Evolutionary conservation across 805 yeast species (phyloP), one percentile per base, ranked within the genome.

Genomic region (Candida vaughaniae): DNA sequence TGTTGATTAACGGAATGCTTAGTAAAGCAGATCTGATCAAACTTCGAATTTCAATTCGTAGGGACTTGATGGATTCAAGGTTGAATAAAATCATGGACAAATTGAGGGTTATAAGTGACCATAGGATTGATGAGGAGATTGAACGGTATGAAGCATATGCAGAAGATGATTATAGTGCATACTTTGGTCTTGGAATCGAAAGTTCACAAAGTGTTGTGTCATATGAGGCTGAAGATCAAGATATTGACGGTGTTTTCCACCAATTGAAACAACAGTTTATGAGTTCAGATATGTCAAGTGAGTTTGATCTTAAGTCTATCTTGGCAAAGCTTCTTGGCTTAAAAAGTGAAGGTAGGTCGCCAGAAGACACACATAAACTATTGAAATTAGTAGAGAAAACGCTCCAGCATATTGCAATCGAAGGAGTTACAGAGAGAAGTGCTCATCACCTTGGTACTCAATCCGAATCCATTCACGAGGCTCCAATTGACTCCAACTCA

Each of bases 91-190:
- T 69, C 4, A 58, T 66, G 27, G 66, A 65, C 31, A 66, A 63
- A 42, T 41, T 69, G 12, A 54, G 48, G 33, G 54, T 47, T 1
- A 41, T 69, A 15, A 48, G 59, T 28, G 61, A 62, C 41, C 49
- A 43, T 6, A 49, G 62, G 39, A 52, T 66, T 34, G 53, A 58
- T 30, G 62, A 60, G 19, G 69, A 63, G 34, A 63, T 67, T 16
- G 66, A 64, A 16, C 56, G 55, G 30, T 69, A 63, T 40, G 69
- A 67, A 40, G 52, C 45, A 3, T 58, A 45, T 36, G 72, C 69
- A 1, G 70, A 63, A 37, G 71, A 64, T 17, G 74, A 68, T 39
- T 63, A 55, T 36, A 49, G 51, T 16, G 55, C 39, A 15, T 41
- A 32, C 27, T 40, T 46, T 28, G 47, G 42, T 7, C 15, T 40